Conservation (phyloP, 441 rosid genomes). For the Populus hybrid region DNA sequence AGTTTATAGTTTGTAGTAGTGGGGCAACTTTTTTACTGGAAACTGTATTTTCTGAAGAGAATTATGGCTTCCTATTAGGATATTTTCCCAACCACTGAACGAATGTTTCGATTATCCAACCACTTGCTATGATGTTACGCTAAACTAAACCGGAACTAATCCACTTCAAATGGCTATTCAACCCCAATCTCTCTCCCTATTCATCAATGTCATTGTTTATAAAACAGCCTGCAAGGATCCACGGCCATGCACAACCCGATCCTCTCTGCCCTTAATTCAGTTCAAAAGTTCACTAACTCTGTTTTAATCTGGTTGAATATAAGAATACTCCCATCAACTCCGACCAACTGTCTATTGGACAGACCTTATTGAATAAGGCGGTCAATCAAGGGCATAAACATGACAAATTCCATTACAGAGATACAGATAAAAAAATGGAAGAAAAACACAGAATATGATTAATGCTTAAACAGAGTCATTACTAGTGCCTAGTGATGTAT, state of each 20-base stretch:
- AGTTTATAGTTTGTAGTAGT: not conserved
- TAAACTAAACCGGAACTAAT: not conserved
- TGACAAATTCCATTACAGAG: not conserved
- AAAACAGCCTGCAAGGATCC: too few relatives aligned
- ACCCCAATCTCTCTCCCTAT: too few relatives aligned
- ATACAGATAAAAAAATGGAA: not conserved
- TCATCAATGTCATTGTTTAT: too few relatives aligned
- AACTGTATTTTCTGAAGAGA: too few relatives aligned
- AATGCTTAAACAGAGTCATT: not conserved
- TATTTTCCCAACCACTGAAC: not conserved
- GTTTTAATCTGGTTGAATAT: not conserved
- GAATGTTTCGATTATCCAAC: not conserved
- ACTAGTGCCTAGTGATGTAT: not conserved
- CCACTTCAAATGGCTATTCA: not conserved
- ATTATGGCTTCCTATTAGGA: not conserved
- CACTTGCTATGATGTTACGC: not conserved
- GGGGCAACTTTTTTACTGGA: not conserved
- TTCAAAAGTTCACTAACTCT: not conserved
- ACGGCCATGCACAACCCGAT: too few relatives aligned
- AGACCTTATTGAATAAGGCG: not conserved
- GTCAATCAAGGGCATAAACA: not conserved
- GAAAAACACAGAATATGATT: too few relatives aligned
- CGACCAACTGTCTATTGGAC: not conserved
- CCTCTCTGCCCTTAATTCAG: not conserved
- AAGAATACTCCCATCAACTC: not conserved